Evolutionary conservation across 805 yeast species (phyloP).

Genomic region (Sugiyamaella smithiae): DNA sequence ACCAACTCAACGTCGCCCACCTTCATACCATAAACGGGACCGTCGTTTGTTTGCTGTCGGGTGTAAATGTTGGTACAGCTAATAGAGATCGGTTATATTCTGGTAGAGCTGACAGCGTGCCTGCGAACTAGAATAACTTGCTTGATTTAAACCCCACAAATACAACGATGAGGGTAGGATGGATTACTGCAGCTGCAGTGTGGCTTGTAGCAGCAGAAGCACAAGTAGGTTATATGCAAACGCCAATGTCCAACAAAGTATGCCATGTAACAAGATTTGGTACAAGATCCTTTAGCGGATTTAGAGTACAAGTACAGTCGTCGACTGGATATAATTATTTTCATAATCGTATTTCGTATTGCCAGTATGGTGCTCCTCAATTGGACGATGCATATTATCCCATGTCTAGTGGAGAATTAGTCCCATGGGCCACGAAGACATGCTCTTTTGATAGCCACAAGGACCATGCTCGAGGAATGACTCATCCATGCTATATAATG

Average conservation of each 20-base stretch:
- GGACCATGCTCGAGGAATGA: not conserved
- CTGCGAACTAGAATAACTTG: no score
- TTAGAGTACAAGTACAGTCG: constrained; percentile 24
- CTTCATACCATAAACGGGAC: not conserved
- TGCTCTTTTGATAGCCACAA: constrained; percentile 13
- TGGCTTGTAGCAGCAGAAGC: not conserved
- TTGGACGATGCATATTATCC: constrained; percentile 22
- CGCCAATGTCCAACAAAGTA: constrained; percentile 7
- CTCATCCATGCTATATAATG: constrained; percentile 21
- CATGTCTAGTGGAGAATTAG: constrained; percentile 7
- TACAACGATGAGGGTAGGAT: not conserved
- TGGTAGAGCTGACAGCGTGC: no score
- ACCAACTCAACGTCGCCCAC: not conserved
- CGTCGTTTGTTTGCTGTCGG: no score
- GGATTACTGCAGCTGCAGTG: not conserved
- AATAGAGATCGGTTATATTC: no score
- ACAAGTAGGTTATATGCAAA: not conserved
- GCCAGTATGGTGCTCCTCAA: constrained; percentile 11
- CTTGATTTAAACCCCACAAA: no score
- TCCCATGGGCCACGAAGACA: constrained; percentile 24
- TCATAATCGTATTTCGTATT: constrained; percentile 21
- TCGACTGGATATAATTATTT: constrained; percentile 7
- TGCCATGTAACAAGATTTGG: constrained; percentile 22
- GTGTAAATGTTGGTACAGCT: no score
- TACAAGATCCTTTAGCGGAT: constrained; percentile 22